Base-by-base conservation (phyloP, 1,284 basidiomycete genomes). In the Boletus nobilissimus region DNA sequence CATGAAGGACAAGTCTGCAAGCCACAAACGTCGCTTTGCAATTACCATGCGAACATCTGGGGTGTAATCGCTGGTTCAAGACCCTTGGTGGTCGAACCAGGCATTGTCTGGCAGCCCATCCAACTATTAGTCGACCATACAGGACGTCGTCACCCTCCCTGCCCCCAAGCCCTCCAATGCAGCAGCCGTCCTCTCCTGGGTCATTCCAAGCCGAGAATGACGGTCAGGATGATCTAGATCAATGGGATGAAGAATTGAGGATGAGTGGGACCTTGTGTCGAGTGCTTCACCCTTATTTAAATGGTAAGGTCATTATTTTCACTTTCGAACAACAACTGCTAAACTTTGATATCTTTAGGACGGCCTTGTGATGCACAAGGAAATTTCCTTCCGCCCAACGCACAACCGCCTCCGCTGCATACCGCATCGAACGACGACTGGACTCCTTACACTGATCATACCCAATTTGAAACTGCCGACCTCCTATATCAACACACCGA, bases 211-310 rank as follows among this genome's bases (percentile, higher is more conserved):
- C 64, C 19, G 29, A 14, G 40, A 32, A 40, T 9, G 26, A 29
- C 14, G 16, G 22, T 40, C 19, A 46, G 22, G 43, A 46, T 22
- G 22, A 46, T 22, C 9, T 22, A 19, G 43, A 46, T 22, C 62
- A 38, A 63, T 18, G 0, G 18, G 32, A 29, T 22, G 34, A 60
- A 32, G 40, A 68, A 46, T 26, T 69, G 36, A 74, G 65, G 26
- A 69, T 63, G 57, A 29, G 43, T 14, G 40, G 65, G 8, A 46
- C 54, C 11, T 69, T 74, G 57, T 10, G 4, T 14, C 10, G 19
- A 68, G 54, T 74, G 32, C 38, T 46, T 48, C 57, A 74, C 34
- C 66, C 73, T 46, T 29, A 74, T 74, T 62, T 74, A 5, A 69
- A 68, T 32, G 34, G 66, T 74, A 74, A n/a, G 2, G 13, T 69